Conservation (phyloP, 2,329 filamentous ascomycete species). For the Colletotrichum sp. region DNA sequence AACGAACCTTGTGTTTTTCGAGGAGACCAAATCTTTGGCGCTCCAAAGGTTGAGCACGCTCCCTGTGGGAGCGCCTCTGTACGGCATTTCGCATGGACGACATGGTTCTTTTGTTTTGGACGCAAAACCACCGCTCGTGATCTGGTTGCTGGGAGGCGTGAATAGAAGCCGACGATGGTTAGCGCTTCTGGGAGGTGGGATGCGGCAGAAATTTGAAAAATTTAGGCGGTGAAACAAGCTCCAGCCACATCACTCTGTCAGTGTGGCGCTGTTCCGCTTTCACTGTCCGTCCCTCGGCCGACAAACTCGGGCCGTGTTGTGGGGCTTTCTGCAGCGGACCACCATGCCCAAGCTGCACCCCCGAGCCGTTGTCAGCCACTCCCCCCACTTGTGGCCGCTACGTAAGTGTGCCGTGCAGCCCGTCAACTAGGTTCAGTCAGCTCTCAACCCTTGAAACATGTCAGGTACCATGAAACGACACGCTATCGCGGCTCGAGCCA, state of each 20-base stretch:
- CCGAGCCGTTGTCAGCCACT: background rate
- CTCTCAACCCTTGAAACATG: conserved; percentile 15
- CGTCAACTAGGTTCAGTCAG: background rate
- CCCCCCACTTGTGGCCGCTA: background rate
- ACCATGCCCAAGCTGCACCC: background rate
- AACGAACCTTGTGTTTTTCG: conserved; percentile 86
- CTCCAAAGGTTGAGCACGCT: conserved; percentile 85
- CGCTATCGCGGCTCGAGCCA: background rate
- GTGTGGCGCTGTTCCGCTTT: background rate
- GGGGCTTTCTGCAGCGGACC: background rate
- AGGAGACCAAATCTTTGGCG: conserved; percentile 88
- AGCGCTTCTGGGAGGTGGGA: conserved; percentile 8
- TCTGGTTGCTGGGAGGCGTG: background rate
- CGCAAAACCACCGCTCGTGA: background rate
- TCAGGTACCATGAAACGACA: conserved; percentile 12
- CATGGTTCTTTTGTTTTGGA: conserved; percentile 37
- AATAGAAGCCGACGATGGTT: background rate
- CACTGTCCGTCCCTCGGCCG: background rate
- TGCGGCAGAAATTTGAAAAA: conserved; percentile 23
- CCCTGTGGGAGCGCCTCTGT: conserved; percentile 83
- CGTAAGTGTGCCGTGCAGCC: background rate
- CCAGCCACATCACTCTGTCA: background rate
- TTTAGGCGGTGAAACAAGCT: conserved; percentile 21
- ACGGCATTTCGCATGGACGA: conserved; percentile 67
- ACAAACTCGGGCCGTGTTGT: background rate